Percentiles rank a stretch among this genome's conserved stretches.
Conservation (phyloP, 108 stramenopile species). For the Pseudonitzschia multistriata region DNA sequence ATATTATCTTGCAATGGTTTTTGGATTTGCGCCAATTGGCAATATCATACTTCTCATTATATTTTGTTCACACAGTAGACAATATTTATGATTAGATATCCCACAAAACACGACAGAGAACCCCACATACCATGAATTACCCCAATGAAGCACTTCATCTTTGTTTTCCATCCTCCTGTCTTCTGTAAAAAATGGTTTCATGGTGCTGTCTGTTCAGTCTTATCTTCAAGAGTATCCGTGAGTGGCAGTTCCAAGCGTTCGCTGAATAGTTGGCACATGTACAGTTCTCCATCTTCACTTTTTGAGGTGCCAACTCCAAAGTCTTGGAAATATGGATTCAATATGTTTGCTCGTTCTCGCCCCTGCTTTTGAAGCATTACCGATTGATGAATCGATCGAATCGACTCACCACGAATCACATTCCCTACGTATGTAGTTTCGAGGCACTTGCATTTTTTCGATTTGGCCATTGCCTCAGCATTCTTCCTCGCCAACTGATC, state of each 20-base stretch:
- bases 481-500: slow-evolving; percentile 33
- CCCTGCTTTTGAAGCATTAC: slow-evolving; percentile 34
- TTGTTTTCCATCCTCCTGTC: too few relatives aligned
- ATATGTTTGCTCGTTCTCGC: slow-evolving; percentile 33
- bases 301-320: slow-evolving; percentile 44
- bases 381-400: slow-evolving; percentile 36
- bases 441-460: slow-evolving; percentile 16
- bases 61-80: too few relatives aligned
- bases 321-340: slow-evolving; percentile 41
- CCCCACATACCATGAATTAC: too few relatives aligned
- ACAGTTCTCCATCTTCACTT: slow-evolving; percentile 35
- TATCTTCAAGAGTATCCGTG: slow-evolving; percentile 14
- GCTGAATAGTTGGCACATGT: slow-evolving; percentile 44
- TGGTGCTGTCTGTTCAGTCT: background rate
- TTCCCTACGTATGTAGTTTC: slow-evolving; percentile 38
- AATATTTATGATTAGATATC: too few relatives aligned
- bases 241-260: slow-evolving; percentile 32
- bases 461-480: slow-evolving; percentile 36
- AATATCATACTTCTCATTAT: too few relatives aligned
- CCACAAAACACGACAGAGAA: too few relatives aligned
- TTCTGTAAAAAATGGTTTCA: too few relatives aligned
- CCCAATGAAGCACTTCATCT: too few relatives aligned
- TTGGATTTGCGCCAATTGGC: too few relatives aligned
- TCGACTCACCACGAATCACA: slow-evolving; percentile 38
- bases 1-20: too few relatives aligned